phyloP scores from a whole-genome alignment of 805 yeast genomes.

The Ascoidea tarda region DNA sequence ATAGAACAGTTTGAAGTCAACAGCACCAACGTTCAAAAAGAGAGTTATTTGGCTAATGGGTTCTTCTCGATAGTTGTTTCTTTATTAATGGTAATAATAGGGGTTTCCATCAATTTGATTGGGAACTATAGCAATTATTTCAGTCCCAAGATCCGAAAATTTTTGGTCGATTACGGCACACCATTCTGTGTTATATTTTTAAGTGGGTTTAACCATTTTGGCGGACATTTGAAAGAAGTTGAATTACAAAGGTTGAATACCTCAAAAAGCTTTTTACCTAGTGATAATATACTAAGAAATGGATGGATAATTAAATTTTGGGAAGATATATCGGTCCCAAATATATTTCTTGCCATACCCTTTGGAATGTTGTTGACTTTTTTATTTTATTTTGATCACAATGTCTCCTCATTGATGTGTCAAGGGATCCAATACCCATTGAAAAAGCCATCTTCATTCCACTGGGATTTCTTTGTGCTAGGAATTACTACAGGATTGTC shows the following conservation, averaged over 20 bases:
- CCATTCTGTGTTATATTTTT: conserved; percentile 78
- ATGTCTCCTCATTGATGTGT: conserved; percentile 86
- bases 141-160: conserved; percentile 42
- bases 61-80: conserved; percentile 68
- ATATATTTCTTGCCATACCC: conserved; percentile 83
- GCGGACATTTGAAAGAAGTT: conserved; percentile 43
- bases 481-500: conserved; percentile 82
- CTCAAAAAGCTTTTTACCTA: conserved; percentile 43
- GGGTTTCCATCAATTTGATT: conserved; percentile 42
- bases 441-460: conserved; percentile 79
- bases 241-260: conserved; percentile 61
- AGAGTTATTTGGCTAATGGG: conserved; percentile 30
- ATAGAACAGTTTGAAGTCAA: conserved; percentile 45
- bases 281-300: conserved; percentile 26
- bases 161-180: conserved; percentile 76
- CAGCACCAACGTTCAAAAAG: conserved; percentile 11
- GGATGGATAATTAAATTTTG: conserved; percentile 78
- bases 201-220: conserved; percentile 82
- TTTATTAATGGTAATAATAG: conserved; percentile 62
- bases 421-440: conserved; percentile 74
- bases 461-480: conserved; percentile 77
- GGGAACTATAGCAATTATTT: conserved; percentile 54
- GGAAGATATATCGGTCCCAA: conserved; percentile 49
- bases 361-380: conserved; percentile 79
- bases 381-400: conserved; percentile 89